Evolutionary conservation across 179 eudicot genomes (phyloP).

Genomic region (Actinidia chinensis): DNA sequence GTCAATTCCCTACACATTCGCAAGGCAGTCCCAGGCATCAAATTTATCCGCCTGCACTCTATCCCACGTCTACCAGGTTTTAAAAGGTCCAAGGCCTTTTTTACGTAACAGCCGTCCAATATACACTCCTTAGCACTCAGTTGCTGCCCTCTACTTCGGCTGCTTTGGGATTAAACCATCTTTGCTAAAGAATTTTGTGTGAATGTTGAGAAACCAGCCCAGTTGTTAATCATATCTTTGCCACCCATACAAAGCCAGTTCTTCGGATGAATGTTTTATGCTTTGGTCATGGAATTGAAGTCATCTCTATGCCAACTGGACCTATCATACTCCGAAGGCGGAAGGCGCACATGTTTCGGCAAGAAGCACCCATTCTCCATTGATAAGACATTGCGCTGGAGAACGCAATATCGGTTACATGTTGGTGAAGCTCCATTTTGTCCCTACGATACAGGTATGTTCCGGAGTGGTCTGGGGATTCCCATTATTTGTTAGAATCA

Average conservation of each 20-base stretch:
- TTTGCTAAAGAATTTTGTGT: conserved; percentile 28
- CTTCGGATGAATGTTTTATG: conserved; percentile 20
- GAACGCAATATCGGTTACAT: conserved; percentile 31
- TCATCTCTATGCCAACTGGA: conserved; percentile 31
- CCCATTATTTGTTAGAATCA: conserved; percentile 15
- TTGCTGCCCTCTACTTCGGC: conserved; percentile 19
- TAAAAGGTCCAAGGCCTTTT: conserved; percentile 20
- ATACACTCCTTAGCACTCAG: conserved; percentile 40
- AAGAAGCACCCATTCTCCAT: conserved; percentile 15
- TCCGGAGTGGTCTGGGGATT: conserved; percentile 34
- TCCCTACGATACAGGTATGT: conserved; percentile 30
- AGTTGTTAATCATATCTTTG: conserved; percentile 15
- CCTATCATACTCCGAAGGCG: conserved; percentile 17
- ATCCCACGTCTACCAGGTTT: conserved; percentile 26
- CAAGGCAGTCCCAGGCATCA: conserved; percentile 29
- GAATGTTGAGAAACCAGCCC: conserved; percentile 14
- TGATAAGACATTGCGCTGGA: conserved; percentile 12
- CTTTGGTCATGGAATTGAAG: conserved; percentile 40
- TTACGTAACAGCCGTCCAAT: conserved; percentile 33
- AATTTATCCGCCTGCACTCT: conserved; percentile 38
- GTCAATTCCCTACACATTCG: conserved; percentile 30
- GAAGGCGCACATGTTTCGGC: conserved; percentile 26
- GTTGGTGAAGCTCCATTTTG: conserved; percentile 29
- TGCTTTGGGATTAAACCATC: neutral
- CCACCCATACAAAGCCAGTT: neutral